Percentiles rank a stretch among this genome's conserved stretches.
phyloP scores from a whole-genome alignment of 306 rosid genomes.

The Cucurbita argyrosperma region DNA sequence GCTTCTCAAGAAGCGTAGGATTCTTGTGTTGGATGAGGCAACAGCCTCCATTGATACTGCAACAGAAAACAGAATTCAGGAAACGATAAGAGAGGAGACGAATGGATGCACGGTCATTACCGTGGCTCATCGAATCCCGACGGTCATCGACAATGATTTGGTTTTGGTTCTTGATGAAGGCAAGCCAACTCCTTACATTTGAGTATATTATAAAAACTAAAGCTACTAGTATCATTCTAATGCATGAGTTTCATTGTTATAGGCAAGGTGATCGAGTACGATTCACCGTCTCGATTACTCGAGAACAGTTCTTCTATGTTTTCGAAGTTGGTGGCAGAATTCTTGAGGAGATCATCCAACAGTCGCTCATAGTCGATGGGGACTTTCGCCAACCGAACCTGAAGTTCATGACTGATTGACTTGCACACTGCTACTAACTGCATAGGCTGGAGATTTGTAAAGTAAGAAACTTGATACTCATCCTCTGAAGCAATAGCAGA shows the following conservation, averaged over 20 bases:
- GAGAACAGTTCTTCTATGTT: slow-evolving; percentile 48
- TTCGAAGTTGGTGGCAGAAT: slow-evolving; percentile 75
- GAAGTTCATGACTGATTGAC: background rate
- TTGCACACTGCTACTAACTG: background rate
- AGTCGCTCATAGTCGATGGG: background rate
- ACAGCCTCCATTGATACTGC: slow-evolving; percentile 84
- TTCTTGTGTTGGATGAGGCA: slow-evolving; percentile 83
- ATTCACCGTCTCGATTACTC: slow-evolving; percentile 44
- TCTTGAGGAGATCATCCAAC: slow-evolving; percentile 44
- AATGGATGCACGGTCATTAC: slow-evolving; percentile 68
- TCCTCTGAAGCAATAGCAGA: background rate
- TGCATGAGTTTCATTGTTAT: background rate
- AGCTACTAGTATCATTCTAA: background rate
- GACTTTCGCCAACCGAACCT: background rate
- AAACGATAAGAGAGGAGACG: slow-evolving; percentile 61
- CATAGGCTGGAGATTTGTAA: background rate
- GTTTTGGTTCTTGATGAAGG: slow-evolving; percentile 81
- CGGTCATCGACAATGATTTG: slow-evolving; percentile 69
- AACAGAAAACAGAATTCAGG: slow-evolving; percentile 68
- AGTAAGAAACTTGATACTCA: background rate
- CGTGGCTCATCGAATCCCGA: slow-evolving; percentile 78
- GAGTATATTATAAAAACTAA: too few relatives aligned
- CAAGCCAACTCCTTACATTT: slow-evolving; percentile 3
- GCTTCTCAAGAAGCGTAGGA: slow-evolving; percentile 55
- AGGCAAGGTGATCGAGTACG: slow-evolving; percentile 67